Base-by-base conservation (phyloP, 169 alveolate species). In the Plasmodium billcollinsi region DNA sequence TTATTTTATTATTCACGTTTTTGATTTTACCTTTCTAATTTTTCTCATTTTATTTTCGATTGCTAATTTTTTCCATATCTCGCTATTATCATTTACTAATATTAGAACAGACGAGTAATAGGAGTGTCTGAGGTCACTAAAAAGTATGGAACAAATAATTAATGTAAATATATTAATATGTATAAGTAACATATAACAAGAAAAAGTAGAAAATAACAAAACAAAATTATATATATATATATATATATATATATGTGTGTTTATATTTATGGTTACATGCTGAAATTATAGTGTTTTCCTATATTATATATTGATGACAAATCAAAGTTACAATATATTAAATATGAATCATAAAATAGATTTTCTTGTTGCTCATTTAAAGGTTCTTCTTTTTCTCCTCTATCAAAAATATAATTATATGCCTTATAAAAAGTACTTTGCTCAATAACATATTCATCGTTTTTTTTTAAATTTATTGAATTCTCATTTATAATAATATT, bases 291-390 rank as follows among this genome's bases (percentile, higher is more conserved):
- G 24, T 74, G 43, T 39, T 85, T 85, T 50, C 88, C 88, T 33
- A 49, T 50, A 63, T 52, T 71, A 74, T 70, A 71, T 29, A 14
- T 85, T 1, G 69, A 12, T 33, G 88, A 85, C 20, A 85, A 12
- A 52, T 85, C 92, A 45, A 85, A 85, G 61, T 69, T 58, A 65
- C 92, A 85, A n/a, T 85, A 85, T 52, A 85, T 47, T 67, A 85
- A 43, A 18, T 71, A 71, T 0, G 76, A 49, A 61, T 70, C 83
- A 29, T 67, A 67, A 26, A 56, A 52, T 15, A 66, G 24, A 56
- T 80, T 56, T 52, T 33, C 47, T 14, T 20, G 50, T 3, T 80
- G 62, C 3, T 54, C 71, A 59, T 80, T 80, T 9, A 69, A 45
- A 39, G 47, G 47, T 39, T 39, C 47, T 39, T 39, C 47, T 39